Base-by-base conservation (phyloP, 2,329 filamentous ascomycete genomes). In the Plectosphaerella cucumerina region DNA sequence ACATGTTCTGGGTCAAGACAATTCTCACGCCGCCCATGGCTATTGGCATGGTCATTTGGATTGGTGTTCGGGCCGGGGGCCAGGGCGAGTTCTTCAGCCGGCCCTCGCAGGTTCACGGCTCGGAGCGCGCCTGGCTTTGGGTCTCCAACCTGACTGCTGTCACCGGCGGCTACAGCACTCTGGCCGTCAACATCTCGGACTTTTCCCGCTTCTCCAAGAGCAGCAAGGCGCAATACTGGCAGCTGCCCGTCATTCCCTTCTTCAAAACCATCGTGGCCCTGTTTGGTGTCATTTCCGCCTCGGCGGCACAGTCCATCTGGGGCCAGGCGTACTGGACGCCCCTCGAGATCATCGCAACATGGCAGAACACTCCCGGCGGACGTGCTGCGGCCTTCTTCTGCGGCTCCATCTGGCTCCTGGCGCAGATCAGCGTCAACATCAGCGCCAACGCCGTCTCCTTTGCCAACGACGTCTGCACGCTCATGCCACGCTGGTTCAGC, bases 161-260 rank as follows among this genome's bases (percentile, higher is more conserved):
- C 31, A 76, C 75, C 20, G 75, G 76, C 17, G 69, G 75, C 10
- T 78, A 76, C 61, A 70, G 66, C 12, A 74, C 71, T 21, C 66
- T 76, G 52, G 74, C 74, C 2, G 71, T 78, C 50, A 80, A 80
- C 59, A 77, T 78, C 62, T 68, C 74, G 20, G 67, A 70, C 50
- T 66, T 69, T 52, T 62, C 62, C 5, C 59, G 63, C 11, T 65
- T 63, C 52, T 61, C 58, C 44, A 73, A 71, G 58, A 69, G 71
- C 45, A 64, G 70, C 37, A 65, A 65, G 35, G 71, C 74, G 46
- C 73, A 75, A 53, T 72, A 72, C 55, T 70, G 75, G 55, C 73
- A 75, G 46, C 63, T 77, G 1, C 71, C 74, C 4, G 63, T 76
- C 49, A 77, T 78, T 47, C 70, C 74, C 2, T 58, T 77, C 47